Base-by-base conservation (phyloP, 2,329 filamentous ascomycete species). In the Aspergillus sergii region DNA sequence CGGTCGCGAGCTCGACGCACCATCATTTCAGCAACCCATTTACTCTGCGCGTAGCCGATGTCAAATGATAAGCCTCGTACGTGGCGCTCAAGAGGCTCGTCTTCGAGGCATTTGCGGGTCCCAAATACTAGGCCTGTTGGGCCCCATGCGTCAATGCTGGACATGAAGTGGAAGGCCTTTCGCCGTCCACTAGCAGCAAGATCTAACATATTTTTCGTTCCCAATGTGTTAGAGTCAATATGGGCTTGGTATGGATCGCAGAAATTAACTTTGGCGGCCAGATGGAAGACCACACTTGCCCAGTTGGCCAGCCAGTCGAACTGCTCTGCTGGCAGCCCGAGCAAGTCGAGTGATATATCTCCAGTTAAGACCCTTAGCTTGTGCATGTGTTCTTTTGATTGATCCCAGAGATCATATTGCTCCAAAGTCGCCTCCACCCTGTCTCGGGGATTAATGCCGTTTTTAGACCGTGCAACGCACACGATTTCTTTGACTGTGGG, bases 1-100 rank as follows among this genome's bases (percentile, higher is more conserved):
- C 90, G 85, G 56, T 81, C 81, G 57, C 91, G 91, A 28, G 92
- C 92, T 73, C 91, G 89, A 30, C 90, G 86, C 16, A 91, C 85
- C 57, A 96, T 82, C 64, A 83, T 82, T 71, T 88, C 86, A 0
- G 84, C 83, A 2, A 85, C 89, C 92, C 92, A 96, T 79, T 96
- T 95, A 64, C 86, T 87, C 76, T 95, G 91, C 1, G 92, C 92
- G 70, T 96, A 96, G 4, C 93, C 92, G 1, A 91, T 94, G 26
- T 86, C 87, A 2, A 95, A 70, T 2, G 39, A 57, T 3, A 68
- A 45, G n/a, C 32, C 53, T 9, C 51, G 21, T 9, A 66, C 14
- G 39, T 69, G 58, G 1, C 51, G 59, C n/a, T 50, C 30, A 6
- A 68, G 65, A 4, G 65, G 51, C 3, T 48, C 68, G 32, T 69